Evolutionary conservation across 768 basidiomycete species (phyloP).

Genomic region (Leucosporidium scottii): DNA sequence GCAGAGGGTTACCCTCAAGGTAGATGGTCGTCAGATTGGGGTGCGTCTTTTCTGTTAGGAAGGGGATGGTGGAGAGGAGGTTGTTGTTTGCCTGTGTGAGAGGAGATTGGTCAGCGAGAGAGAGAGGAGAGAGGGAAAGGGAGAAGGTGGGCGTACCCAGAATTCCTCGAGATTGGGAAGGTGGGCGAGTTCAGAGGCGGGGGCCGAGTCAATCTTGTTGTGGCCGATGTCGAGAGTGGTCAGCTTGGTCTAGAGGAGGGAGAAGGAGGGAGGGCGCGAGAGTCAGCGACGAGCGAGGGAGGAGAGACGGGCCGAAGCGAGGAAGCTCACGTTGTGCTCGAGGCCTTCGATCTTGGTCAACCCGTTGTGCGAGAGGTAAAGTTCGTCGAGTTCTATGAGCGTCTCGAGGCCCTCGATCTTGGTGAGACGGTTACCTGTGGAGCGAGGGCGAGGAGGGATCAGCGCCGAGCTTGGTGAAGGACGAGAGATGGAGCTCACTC

Average conservation of each 20-base stretch:
- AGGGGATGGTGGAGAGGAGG: conserved; percentile 61
- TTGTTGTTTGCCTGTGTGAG: conserved; percentile 72
- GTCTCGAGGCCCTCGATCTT: conserved; percentile 73
- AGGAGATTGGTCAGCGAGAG: neutral
- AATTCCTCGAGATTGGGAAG: conserved; percentile 74
- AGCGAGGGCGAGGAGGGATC: neutral
- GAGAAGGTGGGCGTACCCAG: conserved; percentile 64
- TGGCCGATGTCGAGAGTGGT: conserved; percentile 79
- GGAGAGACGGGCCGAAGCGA: neutral
- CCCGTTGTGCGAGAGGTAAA: conserved; percentile 93
- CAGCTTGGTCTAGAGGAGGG: conserved; percentile 55
- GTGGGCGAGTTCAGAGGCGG: conserved; percentile 66
- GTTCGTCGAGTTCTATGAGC: conserved; percentile 68
- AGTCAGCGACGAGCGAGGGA: neutral
- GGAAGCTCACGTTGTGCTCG: conserved; percentile 61
- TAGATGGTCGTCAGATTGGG: conserved; percentile 76
- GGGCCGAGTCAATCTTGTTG: conserved; percentile 67
- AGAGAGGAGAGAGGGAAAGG: neutral
- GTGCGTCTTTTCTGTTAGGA: conserved; percentile 61
- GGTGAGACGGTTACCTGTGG: conserved; percentile 71
- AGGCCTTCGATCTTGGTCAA: conserved; percentile 74
- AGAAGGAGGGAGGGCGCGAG: neutral
- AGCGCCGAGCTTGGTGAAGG: too few relatives aligned
- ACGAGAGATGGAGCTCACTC: conserved; percentile 4
- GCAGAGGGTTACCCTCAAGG: conserved; percentile 90